Base-by-base conservation (phyloP, 2,329 filamentous ascomycete species). In the Fusarium siculi region DNA sequence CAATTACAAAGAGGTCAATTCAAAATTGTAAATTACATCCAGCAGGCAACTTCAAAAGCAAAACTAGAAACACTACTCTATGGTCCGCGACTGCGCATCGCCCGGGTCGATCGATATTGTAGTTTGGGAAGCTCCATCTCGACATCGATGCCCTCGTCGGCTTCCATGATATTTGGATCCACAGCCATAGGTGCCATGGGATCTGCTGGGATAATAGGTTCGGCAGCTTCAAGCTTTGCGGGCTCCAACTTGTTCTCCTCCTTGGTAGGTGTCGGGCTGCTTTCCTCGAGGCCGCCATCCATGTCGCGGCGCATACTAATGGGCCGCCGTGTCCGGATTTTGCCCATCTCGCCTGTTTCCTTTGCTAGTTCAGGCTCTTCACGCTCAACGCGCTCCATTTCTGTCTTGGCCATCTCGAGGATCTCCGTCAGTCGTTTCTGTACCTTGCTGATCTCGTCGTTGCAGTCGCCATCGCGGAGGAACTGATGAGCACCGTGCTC, bases 401-500 rank as follows among this genome's bases (percentile, higher is more conserved):
- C 90, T 57, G 86, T 86, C 46, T 85, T 85, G 21, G 92, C 90
- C 59, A 89, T 83, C 37, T 88, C 87, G 56, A 91, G 85, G 2
- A 94, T 90, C 62, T 91, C 87, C 14, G 83, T 82, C 47, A 97
- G 88, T 21, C 90, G 89, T 64, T 87, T 85, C 77, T 91, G 89
- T 58, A 95, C 92, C 52, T 90, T 91, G 30, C 86, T 85, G 43
- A 97, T 87, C 80, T 97, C 94, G 25, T 90, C 88, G n/a, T 86
- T 88, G 81, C 95, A 97, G 77, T 96, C 92, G 16, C 95, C 95
- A 58, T 95, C 93, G 30, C 95, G 90, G n/a, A 98, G 86, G 69
- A 96, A 94, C 78, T 97, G 93, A 78, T 97, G 95, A 0, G 95
- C 95, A 6, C 93, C 95, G 60, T 91, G 91, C 83, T 98, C 95